Base-by-base conservation (phyloP, 2,329 filamentous ascomycete genomes). In the Ilyonectria mors-panacis region DNA sequence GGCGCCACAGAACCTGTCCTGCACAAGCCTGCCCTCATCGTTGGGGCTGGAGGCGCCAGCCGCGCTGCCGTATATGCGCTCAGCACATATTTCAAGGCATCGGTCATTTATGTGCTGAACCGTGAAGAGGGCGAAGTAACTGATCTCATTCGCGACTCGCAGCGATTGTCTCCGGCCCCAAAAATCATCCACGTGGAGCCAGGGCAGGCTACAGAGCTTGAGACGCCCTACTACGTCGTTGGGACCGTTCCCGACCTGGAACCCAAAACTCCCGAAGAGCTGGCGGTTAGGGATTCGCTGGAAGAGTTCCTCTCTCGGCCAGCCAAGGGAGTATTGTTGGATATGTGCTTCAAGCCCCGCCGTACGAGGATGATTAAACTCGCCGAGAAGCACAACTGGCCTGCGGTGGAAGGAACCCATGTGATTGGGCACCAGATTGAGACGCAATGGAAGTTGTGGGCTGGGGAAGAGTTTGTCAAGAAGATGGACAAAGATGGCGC, bases 301-400 rank as follows among this genome's bases (percentile, higher is more conserved):
- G 70, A 75, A 8, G 60, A 70, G 17, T 78, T 81, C 21, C 70
- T 82, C 2, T 57, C 69, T 2, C 67, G 61, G 4, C 60, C 68
- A 0, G 45, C 68, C 6, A 79, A 76, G 60, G 81, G 81, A 0
- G 75, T 82, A 1, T 58, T 83, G 61, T 65, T 83, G 39, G 81
- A 83, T 35, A 82, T 83, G 80, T 83, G 82, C 67, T 83, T 81
- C 71, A 83, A 83, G 68, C 81, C 81, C 1, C 69, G 79, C 15
- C 72, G 74, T 6, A 83, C 81, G 4, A 73, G 81, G 53, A 78
- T 75, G 65, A 74, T 82, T 42, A 79, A 79, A 70, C 61, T 78
- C 21, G 81, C 76, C 0, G 71, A 79, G 64, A 63, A 48, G 9
- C 54, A 73, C 17, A 77, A 76, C 1, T 85, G 82, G 82, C 69